Evolutionary conservation across 305 asterid genomes (phyloP).

Genomic region (Plantago coronopus): DNA sequence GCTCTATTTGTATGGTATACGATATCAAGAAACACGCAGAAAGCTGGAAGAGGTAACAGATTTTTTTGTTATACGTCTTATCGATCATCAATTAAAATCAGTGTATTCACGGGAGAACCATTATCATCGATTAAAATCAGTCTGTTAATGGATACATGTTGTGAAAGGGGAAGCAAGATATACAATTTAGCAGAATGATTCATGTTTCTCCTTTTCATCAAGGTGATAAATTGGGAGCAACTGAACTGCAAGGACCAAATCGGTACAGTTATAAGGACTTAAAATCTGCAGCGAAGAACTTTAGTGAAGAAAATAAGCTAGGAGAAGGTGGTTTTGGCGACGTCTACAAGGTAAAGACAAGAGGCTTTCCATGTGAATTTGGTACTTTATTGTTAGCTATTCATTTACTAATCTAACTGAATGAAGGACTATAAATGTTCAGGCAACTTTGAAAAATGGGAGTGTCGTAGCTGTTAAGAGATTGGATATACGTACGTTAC

Average conservation of each 20-base stretch:
- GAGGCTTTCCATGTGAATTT: neutral
- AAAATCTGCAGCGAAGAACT: conserved; percentile 58
- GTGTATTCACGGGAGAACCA: too few relatives aligned
- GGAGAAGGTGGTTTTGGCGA: conserved; percentile 90
- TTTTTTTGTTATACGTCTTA: neutral
- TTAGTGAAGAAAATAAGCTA: conserved; percentile 63
- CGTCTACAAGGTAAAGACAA: conserved; percentile 62
- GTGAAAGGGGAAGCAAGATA: too few relatives aligned
- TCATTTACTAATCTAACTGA: neutral
- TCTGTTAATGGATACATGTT: neutral
- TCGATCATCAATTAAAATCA: too few relatives aligned
- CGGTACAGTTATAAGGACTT: conserved; percentile 57
- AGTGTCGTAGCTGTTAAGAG: conserved; percentile 71
- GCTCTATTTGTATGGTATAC: conserved; percentile 46
- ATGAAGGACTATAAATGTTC: conserved; percentile 6
- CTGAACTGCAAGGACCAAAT: conserved; percentile 75
- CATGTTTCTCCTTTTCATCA: neutral
- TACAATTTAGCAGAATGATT: neutral
- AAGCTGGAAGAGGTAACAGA: conserved; percentile 38
- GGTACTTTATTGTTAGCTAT: neutral
- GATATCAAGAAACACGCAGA: conserved; percentile 36
- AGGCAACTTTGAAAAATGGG: conserved; percentile 77
- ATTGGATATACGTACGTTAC: conserved; percentile 39
- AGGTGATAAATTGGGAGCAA: conserved; percentile 68
- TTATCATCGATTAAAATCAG: too few relatives aligned